Evolutionary conservation across 371 early-diverging fungal genomes (phyloP), one percentile per base, ranked within the genome.

Genomic region (Apophysomyces elegans): DNA sequence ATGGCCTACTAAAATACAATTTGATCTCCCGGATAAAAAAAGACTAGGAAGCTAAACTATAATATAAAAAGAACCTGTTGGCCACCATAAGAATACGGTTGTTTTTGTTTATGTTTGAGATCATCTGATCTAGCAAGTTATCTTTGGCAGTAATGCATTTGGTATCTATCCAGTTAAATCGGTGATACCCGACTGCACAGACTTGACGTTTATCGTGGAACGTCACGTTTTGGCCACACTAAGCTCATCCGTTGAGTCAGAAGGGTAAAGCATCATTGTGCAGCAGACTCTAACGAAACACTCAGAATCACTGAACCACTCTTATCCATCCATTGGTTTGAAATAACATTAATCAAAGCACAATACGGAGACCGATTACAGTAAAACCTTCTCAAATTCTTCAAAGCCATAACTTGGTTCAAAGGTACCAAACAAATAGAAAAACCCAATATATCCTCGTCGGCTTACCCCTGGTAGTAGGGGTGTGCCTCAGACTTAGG

Each of bases 1-100:
- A 50, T 16, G 54, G 54, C 32, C 21, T 50, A 50, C 16, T 21
- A 50, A 26, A 50, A 50, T 50, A 26, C 6, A 50, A 50, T 50
- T 26, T 21, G 9, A 21, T 50, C 54, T 21, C 54, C 54, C 21
- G 21, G 54, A 16, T 50, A 50, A 50, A 50, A 21, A 50, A 50
- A 50, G 54, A n/a, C 18, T 26, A 26, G 2, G 3, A 26, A 26
- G 32, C 32, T 26, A 26, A 26, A 26, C 1, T 26, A 3, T 2
- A 26, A 26, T 26, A 26, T 26, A 26, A 26, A 26, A 26, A 2
- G 32, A 26, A 26, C 32, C 32, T 26, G 13, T 5, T 41, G 8
- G 41, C 41, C 11, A 41, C 41, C 41, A 41, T 41, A 41, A 41
- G 13, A 41, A 41, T 11, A 41, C 1, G 1, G 8, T 41, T 41